Percentiles rank a stretch among this genome's conserved stretches.
Evolutionary conservation across 2,329 filamentous ascomycete species (phyloP).

Genomic region (Lachnellula cervina): DNA sequence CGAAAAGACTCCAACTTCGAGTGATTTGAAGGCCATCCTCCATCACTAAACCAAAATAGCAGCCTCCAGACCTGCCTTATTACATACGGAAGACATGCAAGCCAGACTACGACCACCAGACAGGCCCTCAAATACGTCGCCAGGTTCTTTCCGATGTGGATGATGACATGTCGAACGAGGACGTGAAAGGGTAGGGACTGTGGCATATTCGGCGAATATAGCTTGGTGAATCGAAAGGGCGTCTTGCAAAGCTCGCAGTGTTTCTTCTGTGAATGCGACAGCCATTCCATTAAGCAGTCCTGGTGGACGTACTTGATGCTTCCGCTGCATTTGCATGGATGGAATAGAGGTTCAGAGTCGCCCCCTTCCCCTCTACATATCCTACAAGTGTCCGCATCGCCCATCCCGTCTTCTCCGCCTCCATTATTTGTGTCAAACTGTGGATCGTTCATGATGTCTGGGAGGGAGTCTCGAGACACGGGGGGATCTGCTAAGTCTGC

Average conservation of each 20-base stretch:
- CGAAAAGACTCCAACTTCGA: conserved; percentile 4
- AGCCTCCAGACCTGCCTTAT: conserved; percentile 91
- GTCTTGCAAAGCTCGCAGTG: conserved; percentile 99
- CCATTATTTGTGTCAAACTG: conserved; percentile 40
- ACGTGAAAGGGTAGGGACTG: conserved; percentile 72
- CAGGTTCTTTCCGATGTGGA: conserved; percentile 67
- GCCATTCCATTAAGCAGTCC: conserved; percentile 97
- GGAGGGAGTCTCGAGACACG: conserved; percentile 20
- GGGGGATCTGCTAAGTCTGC: conserved; percentile 7
- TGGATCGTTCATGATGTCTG: conserved; percentile 55
- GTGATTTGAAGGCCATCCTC: conserved; percentile 27
- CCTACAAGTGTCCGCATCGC: conserved; percentile 72
- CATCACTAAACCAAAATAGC: conserved; percentile 68
- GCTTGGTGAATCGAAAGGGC: conserved; percentile 93
- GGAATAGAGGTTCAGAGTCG: conserved; percentile 80
- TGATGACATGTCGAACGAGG: conserved; percentile 71
- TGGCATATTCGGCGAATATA: conserved; percentile 94
- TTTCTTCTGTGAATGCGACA: conserved; percentile 98
- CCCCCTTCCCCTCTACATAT: conserved; percentile 92
- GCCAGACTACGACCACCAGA: conserved; percentile 81
- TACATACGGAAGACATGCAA: conserved; percentile 80
- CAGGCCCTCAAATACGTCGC: conserved; percentile 73
- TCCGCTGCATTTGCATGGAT: conserved; percentile 97
- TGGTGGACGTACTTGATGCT: conserved; percentile 99
- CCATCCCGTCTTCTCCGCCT: conserved; percentile 27